Base-by-base conservation (phyloP, 495 filamentous ascomycete genomes). In the Talaromyces adpressus region DNA sequence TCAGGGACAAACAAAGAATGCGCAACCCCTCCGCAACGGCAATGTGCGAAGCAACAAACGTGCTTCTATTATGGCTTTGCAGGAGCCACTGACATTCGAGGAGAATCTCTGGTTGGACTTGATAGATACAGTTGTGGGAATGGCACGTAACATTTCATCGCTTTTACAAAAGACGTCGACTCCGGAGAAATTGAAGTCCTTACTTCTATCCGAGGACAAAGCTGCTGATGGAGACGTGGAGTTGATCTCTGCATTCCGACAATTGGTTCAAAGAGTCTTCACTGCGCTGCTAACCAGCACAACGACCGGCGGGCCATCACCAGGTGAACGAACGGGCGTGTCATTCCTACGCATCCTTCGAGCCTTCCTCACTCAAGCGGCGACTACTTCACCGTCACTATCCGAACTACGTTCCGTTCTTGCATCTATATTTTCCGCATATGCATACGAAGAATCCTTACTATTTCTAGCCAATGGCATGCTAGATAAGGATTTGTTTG, bases 51-150 rank as follows among this genome's bases (percentile, higher is more conserved):
- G 75, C 68, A 65, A 68, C 32, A 70, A 70, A 39, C 68, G 64
- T 11, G 70, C 65, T 5, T 71, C 69, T 41, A 69, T 78, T 1
- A 66, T 71, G 63, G 73, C 80, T 4, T 69, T 84, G 22, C 82
- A 87, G 30, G 84, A 86, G 59, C 79, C 83, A 8, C 83, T 98
- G 9, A 85, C 86, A 2, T 76, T 87, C 11, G 91, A 94, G 63
- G 94, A 98, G 71, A 72, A 76, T 6, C 82, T 98, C 41, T 98
- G 94, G 94, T 82, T 98, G 2, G 90, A 95, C 66, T 82, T 98
- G 62, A 90, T 98, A 61, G 91, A 96, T 70, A 80, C 82, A 3
- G 83, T 93, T 6, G 93, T 97, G 16, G 85, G 87, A 59, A 89
- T 96, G 36, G 89, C 91, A 6, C 89, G 89, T 65, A 77, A 77